These are phyloP conservation scores for Myrmaecium sp. DNA, from an alignment of 2,329 filamentous ascomycete genomes.

Conservation along the genomic window DNA sequence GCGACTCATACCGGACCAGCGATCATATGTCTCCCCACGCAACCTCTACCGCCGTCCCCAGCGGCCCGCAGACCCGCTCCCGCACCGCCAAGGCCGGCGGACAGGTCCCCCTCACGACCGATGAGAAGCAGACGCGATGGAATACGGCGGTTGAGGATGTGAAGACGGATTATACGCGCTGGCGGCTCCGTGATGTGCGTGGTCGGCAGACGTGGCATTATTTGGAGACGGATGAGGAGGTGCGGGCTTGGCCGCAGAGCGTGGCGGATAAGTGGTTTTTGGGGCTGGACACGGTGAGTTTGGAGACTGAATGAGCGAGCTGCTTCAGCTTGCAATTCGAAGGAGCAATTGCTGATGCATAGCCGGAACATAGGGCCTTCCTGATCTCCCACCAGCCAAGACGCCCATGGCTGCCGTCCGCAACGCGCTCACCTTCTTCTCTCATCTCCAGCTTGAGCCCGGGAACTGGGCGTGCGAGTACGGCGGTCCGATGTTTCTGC, in stretches of 20 bases:
- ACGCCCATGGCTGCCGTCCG: slow-evolving; percentile 60
- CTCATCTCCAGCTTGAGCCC: slow-evolving; percentile 69
- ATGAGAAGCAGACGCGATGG: no score
- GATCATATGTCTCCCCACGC: no score
- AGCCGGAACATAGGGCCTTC: slow-evolving; percentile 48
- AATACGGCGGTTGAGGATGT: not conserved
- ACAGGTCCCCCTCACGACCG: no score
- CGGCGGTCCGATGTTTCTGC: slow-evolving; percentile 88
- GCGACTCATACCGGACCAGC: no score
- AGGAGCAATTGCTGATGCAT: not conserved
- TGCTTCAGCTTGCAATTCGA: no score
- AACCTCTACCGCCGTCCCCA: no score
- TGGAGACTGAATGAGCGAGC: slow-evolving; percentile 5
- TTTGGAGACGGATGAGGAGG: slow-evolving; percentile 52
- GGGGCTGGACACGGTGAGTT: slow-evolving; percentile 55
- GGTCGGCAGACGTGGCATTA: slow-evolving; percentile 94
- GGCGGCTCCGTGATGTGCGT: slow-evolving; percentile 68
- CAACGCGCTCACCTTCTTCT: slow-evolving; percentile 80
- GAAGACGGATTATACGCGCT: slow-evolving; percentile 64
- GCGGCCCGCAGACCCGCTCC: no score
- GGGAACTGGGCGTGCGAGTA: slow-evolving; percentile 98
- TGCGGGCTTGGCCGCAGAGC: slow-evolving; percentile 67
- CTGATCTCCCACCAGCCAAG: slow-evolving; percentile 50
- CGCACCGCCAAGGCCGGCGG: no score
- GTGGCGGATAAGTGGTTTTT: slow-evolving; percentile 80